A percentile compares a stretch with the other conserved stretches of the same genome.
Evolutionary conservation across 2,329 filamentous ascomycete species (phyloP).

Genomic region (Exophiala oligosperma): DNA sequence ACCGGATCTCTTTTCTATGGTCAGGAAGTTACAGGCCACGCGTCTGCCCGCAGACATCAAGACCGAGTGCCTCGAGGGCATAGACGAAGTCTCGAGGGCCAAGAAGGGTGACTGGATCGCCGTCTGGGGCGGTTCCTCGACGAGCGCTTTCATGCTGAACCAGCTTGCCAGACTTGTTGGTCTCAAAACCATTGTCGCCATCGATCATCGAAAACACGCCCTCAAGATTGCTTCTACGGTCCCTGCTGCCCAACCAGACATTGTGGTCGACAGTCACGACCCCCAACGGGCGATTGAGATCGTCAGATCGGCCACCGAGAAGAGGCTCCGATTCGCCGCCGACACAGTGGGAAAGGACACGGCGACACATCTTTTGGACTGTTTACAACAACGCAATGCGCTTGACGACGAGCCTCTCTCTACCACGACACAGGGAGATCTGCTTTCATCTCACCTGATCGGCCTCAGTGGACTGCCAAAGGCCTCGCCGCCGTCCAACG

Average conservation of each 20-base stretch:
- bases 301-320: constrained; percentile 59
- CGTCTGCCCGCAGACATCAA: constrained; percentile 61
- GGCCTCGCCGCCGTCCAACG: constrained; percentile 32
- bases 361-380: constrained; percentile 54
- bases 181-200: constrained; percentile 64
- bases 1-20: constrained; percentile 58
- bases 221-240: constrained; percentile 6
- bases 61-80: constrained; percentile 61
- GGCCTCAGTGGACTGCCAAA: constrained; percentile 70
- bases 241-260: constrained; percentile 42
- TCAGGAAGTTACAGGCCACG: constrained; percentile 49
- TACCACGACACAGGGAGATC: no score
- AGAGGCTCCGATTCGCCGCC: constrained; percentile 62
- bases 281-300: constrained; percentile 65
- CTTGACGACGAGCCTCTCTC: no score
- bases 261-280: constrained; percentile 69
- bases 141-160: constrained; percentile 65
- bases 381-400: background rate
- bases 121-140: constrained; percentile 76
- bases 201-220: constrained; percentile 68
- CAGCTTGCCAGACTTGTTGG: constrained; percentile 69
- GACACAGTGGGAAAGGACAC: constrained; percentile 68
- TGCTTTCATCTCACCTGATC: constrained; percentile 56
- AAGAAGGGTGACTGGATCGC: constrained; percentile 67
- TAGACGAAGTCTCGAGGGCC: constrained; percentile 55